These are phyloP conservation scores for Trypanosoma brucei DNA, from an alignment of 208 protist genomes.

Conservation along the genomic window DNA sequence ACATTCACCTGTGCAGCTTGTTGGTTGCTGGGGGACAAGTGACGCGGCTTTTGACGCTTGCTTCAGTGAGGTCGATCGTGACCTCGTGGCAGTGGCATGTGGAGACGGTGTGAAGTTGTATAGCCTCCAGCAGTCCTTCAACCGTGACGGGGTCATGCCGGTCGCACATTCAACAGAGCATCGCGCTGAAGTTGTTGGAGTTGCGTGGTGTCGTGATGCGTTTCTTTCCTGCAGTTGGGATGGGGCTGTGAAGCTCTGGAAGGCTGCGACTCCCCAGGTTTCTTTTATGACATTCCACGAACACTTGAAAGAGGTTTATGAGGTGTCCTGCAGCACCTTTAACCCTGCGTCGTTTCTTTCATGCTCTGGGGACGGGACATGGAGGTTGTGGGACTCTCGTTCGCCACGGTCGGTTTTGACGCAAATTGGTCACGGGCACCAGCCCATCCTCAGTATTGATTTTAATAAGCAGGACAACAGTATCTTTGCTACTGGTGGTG, in stretches of 20 bases:
- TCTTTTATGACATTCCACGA: conserved; percentile 65
- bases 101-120: conserved; percentile 89
- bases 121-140: conserved; percentile 62
- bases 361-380: conserved; percentile 85
- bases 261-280: conserved; percentile 49
- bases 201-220: conserved; percentile 73
- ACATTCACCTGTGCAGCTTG: conserved; percentile 45
- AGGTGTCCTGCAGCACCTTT: conserved; percentile 62
- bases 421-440: conserved; percentile 75
- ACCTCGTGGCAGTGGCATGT: conserved; percentile 75
- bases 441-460: conserved; percentile 87
- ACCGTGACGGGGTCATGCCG: conserved; percentile 74
- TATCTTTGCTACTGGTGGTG: conserved; percentile 82
- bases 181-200: conserved; percentile 77
- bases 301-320: conserved; percentile 91
- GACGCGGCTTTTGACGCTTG: conserved; percentile 85
- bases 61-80: conserved; percentile 77
- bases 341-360: conserved; percentile 80
- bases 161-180: conserved; percentile 74
- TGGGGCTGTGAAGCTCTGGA: conserved; percentile 75
- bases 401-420: conserved; percentile 60
- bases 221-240: conserved; percentile 88
- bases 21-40: conserved; percentile 79
- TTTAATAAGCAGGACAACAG: conserved; percentile 89
- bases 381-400: conserved; percentile 89